Percentiles rank a stretch among this genome's conserved stretches.
phyloP scores from a whole-genome alignment of 768 basidiomycete genomes.

The Boletus eberwhitei region DNA sequence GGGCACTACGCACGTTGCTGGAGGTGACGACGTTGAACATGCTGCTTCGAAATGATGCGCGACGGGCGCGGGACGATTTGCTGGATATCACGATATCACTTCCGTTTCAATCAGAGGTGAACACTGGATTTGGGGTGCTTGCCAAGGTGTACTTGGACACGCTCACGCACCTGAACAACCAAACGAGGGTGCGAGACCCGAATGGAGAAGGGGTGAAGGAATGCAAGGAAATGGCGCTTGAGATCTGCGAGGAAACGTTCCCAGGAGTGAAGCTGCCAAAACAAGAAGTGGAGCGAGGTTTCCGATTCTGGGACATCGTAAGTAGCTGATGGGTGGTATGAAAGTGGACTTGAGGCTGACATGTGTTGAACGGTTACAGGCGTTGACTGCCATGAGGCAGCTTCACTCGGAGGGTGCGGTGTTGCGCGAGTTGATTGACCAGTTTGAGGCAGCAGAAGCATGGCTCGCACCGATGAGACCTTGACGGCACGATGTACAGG shows the following conservation, averaged over 20 bases:
- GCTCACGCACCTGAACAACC: constrained; percentile 81
- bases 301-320: constrained; percentile 98
- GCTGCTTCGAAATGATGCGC: constrained; percentile 86
- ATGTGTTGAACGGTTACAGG: constrained; percentile 40
- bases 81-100: constrained; percentile 89
- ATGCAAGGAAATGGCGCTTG: constrained; percentile 83
- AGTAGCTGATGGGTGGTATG: constrained; percentile 34
- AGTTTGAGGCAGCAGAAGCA: constrained; percentile 93
- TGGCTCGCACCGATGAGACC: constrained; percentile 93
- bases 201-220: constrained; percentile 76
- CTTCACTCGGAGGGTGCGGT: constrained; percentile 82
- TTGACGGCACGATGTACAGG: constrained; percentile 36
- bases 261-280: constrained; percentile 85
- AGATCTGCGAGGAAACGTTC: constrained; percentile 93
- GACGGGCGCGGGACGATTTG: constrained; percentile 82
- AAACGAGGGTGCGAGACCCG: constrained; percentile 71
- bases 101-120: constrained; percentile 94
- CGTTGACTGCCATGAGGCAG: constrained; percentile 85
- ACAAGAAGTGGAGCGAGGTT: constrained; percentile 90
- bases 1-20: constrained; percentile 83
- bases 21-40: constrained; percentile 93
- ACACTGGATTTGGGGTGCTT: constrained; percentile 96
- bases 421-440: constrained; percentile 82
- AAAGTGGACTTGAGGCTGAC: constrained; percentile 23
- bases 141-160: constrained; percentile 97